Conservation (phyloP, 202 grass and related monocot species). For the Elaeis oleifera region DNA sequence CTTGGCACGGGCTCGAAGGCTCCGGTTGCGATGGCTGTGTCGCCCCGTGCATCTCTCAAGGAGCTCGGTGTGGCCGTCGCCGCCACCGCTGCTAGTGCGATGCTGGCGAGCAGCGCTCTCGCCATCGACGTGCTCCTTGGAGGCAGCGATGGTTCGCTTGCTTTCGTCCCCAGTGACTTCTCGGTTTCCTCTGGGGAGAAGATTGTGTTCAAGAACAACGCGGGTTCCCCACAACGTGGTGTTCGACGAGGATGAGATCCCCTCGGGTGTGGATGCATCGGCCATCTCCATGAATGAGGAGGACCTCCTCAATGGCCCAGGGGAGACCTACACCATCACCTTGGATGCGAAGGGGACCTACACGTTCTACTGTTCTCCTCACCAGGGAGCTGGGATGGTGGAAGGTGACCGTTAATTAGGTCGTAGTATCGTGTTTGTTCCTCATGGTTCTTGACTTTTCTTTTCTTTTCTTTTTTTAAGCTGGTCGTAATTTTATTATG, state of each 20-base stretch:
- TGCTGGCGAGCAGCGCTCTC: conserved; percentile 52
- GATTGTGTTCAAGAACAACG: conserved; percentile 98
- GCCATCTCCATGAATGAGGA: conserved; percentile 66
- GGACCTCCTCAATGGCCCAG: conserved; percentile 57
- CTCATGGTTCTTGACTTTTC: too few relatives aligned
- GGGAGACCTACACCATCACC: conserved; percentile 59
- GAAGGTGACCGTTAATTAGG: conserved; percentile 90
- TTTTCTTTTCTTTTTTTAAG: too few relatives aligned
- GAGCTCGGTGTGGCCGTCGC: conserved; percentile 36
- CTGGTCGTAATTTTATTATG: too few relatives aligned
- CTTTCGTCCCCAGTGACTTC: conserved; percentile 67
- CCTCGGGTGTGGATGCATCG: conserved; percentile 43
- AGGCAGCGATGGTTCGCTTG: conserved; percentile 44
- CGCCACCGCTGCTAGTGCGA: conserved; percentile 56
- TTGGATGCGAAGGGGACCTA: conserved; percentile 76
- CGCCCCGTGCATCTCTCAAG: conserved; percentile 41
- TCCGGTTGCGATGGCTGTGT: background rate
- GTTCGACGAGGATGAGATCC: conserved; percentile 86
- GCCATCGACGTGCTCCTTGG: conserved; percentile 68
- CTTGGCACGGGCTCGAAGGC: background rate
- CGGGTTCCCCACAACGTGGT: conserved; percentile 83
- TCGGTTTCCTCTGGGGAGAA: conserved; percentile 68
- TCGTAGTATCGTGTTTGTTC: too few relatives aligned
- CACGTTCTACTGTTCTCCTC: conserved; percentile 82
- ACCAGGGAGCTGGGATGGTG: conserved; percentile 75